Evolutionary conservation across 169 alveolate species (phyloP), one percentile per base, ranked within the genome.

Genomic region (Babesia gibsoni): DNA sequence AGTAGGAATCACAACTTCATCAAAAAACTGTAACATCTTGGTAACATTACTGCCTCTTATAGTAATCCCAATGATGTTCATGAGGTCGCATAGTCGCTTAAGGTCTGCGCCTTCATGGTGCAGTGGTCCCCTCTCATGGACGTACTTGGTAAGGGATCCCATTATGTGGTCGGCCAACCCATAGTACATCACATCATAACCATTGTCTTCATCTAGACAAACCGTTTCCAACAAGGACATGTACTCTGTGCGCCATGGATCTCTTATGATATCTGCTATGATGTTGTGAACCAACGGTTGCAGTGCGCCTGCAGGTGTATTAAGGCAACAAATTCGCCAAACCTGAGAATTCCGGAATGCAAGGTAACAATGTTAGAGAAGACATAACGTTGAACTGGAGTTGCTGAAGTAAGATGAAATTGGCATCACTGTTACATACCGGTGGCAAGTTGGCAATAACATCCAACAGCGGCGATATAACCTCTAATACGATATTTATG

Each of bases 231-330:
- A 39, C 57, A 73, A 39, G 32, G 64, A 75, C 14, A 61, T 12
- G 37, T 72, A 57, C 23, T 61, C 69, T 43, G 84, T 53, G 3
- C 35, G 35, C 84, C 84, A 73, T 6, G 84, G 84, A 36, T 73
- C 75, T 42, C 63, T 48, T 30, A 64, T 29, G 36, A 73, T 23
- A 29, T 64, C 84, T 0, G 61, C 43, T 7, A 73, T 56, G 5
- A 73, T 58, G 43, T 73, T 45, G 69, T 73, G 78, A 23, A 73
- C 41, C 3, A 64, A 50, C 41, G 84, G 84, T 49, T 73, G 84
- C n/a, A 73, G 68, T n/a, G 64, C 23, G 12, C 23, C 77, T 66
- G 54, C 16, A 30, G 18, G 5, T 6, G 50, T 10, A 36, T 66
- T 36, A 18, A 1, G 33, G 3, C 8, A 10, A 4, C 18, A 16